These are phyloP conservation scores for Tephrocybe sp. DNA, from an alignment of 768 basidiomycete genomes.

Conservation along the genomic window DNA sequence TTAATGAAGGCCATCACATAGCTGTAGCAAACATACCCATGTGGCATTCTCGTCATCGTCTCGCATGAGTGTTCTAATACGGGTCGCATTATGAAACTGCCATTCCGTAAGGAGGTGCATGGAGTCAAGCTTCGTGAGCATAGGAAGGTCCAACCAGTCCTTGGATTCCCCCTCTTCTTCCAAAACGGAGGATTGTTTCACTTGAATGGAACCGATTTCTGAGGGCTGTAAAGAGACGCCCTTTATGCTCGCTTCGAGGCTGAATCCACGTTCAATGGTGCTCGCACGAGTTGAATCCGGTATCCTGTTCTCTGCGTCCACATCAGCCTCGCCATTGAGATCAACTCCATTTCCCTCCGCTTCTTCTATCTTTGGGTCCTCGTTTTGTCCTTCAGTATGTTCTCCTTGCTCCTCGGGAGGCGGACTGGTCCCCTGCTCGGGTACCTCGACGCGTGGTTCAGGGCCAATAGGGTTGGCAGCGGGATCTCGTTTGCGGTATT, in stretches of 20 bases:
- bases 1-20: conserved; percentile 3
- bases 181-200: not conserved
- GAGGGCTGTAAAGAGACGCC: conserved; percentile 16
- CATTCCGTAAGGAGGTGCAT: conserved; percentile 76
- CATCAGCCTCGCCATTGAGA: conserved; percentile 8
- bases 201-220: conserved; percentile 13
- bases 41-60: conserved; percentile 72
- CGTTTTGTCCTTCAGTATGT: conserved; percentile 8
- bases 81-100: conserved; percentile 80
- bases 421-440: conserved; percentile 20
- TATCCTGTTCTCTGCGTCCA: conserved; percentile 8
- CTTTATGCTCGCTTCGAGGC: conserved; percentile 15
- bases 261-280: conserved; percentile 17
- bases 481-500: conserved; percentile 73
- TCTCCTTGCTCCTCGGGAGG: conserved; percentile 23
- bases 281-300: conserved; percentile 17
- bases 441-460: conserved; percentile 36
- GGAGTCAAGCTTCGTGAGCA: conserved; percentile 72
- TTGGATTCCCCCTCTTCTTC: conserved; percentile 38
- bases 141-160: conserved; percentile 71
- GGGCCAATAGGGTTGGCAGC: conserved; percentile 69
- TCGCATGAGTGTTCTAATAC: conserved; percentile 71
- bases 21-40: conserved; percentile 56
- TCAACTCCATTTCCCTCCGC: conserved; percentile 1
- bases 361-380: not conserved